These are phyloP conservation scores for Celoporthe dispersa DNA, from an alignment of 2,329 filamentous ascomycete species.

Conservation along the genomic window DNA sequence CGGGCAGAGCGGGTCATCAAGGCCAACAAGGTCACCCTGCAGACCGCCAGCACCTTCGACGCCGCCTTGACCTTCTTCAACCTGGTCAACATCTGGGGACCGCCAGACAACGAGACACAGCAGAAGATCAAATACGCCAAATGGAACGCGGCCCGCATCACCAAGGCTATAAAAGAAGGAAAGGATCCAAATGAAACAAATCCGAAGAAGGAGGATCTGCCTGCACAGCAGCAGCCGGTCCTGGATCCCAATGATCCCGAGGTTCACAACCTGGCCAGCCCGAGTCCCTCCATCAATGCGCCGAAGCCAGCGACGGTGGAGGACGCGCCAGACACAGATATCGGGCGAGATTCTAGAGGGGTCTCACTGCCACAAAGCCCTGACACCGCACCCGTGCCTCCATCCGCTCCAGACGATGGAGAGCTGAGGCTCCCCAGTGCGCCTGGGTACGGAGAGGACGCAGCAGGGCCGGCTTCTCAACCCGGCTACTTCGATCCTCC, in stretches of 20 bases:
- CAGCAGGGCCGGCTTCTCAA: slow-evolving; percentile 21
- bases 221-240: slow-evolving; percentile 47
- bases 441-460: slow-evolving; percentile 32
- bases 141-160: slow-evolving; percentile 89
- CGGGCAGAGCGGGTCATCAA: slow-evolving; percentile 82
- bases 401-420: slow-evolving; percentile 31
- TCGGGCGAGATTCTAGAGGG: slow-evolving; percentile 39
- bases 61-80: slow-evolving; percentile 93
- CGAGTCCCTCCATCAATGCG: slow-evolving; percentile 10
- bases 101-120: slow-evolving; percentile 72
- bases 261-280: slow-evolving; percentile 56
- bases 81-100: slow-evolving; percentile 81
- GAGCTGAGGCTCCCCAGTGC: slow-evolving; percentile 38
- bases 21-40: slow-evolving; percentile 83
- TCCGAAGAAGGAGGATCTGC: slow-evolving; percentile 64
- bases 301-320: slow-evolving; percentile 55
- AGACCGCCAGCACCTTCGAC: slow-evolving; percentile 93
- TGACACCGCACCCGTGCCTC: slow-evolving; percentile 37
- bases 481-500: slow-evolving; percentile 30
- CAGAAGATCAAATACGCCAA: slow-evolving; percentile 96
- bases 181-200: slow-evolving; percentile 93
- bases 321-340: slow-evolving; percentile 54
- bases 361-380: slow-evolving; percentile 44
- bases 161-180: slow-evolving; percentile 87
- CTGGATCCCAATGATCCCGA: slow-evolving; percentile 70